Conservation (phyloP, 805 yeast species). For the Pichia pseudocactophila region DNA sequence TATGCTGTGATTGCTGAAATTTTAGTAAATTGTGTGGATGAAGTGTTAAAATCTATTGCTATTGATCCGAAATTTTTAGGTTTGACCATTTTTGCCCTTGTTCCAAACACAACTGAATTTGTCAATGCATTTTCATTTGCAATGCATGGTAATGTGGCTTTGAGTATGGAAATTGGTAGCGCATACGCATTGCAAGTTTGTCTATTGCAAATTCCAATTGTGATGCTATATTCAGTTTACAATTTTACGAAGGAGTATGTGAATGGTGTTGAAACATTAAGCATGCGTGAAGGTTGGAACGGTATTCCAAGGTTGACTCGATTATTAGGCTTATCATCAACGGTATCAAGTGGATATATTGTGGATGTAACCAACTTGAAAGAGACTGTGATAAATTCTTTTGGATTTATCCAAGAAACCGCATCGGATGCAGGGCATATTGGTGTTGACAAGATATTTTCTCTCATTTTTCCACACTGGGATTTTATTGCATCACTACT, state of each 20-base stretch:
- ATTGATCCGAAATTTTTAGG: constrained; percentile 88
- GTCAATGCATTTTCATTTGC: constrained; percentile 96
- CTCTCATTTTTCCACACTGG: constrained; percentile 92
- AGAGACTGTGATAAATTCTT: not conserved
- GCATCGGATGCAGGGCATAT: not conserved
- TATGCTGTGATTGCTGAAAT: constrained; percentile 95
- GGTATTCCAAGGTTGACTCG: constrained; percentile 10
- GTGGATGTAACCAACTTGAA: not conserved
- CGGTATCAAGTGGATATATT: not conserved
- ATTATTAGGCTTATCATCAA: constrained; percentile 3
- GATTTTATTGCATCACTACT: constrained; percentile 79
- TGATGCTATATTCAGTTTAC: constrained; percentile 67
- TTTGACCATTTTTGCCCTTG: constrained; percentile 87
- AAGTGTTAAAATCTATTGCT: constrained; percentile 69
- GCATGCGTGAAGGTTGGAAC: constrained; percentile 1
- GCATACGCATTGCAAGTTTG: constrained; percentile 97
- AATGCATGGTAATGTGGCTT: constrained; percentile 87
- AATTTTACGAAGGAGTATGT: constrained; percentile 15
- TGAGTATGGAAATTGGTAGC: constrained; percentile 95
- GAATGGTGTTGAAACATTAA: not conserved
- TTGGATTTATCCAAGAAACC: not conserved
- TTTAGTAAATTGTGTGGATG: constrained; percentile 85
- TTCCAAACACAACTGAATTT: constrained; percentile 95
- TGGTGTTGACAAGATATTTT: constrained; percentile 40
- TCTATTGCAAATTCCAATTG: constrained; percentile 82